Evolutionary conservation across 1,139 yeast genomes (phyloP), one percentile per base, ranked within the genome.

Genomic region (Lodderomyces pseudojiufengensis): DNA sequence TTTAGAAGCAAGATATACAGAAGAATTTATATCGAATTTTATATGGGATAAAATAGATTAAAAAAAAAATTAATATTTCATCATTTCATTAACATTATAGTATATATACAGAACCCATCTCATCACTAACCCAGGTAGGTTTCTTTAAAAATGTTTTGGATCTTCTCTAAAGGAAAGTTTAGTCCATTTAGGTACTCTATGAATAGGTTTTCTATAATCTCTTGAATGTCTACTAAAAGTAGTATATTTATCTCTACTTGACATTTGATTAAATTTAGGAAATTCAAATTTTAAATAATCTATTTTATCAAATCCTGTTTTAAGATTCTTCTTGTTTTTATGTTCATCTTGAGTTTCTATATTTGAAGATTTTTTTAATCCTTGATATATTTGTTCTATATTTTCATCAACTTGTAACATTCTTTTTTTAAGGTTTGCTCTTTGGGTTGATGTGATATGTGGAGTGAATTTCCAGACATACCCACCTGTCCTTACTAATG

Each of bases 141-240:
- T n/a, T 20, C 14, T 13, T 37, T 70, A 88, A 61, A 81, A 86
- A 57, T 84, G 76, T 45, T 76, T 73, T 32, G 97, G 97, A 53
- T 85, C 84, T 40, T 74, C 78, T 65, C 97, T 79, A 58, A 83
- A 74, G 11, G 95, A 79, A 45, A 78, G 59, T 63, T 84, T 86
- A 39, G 97, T 90, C 95, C 95, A 87, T 53, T 86, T 84, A 14
- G 95, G 95, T 24, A 82, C 84, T 58, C 65, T 77, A 57, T 92
- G 97, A 20, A 85, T 79, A 46, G 94, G 80, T 65, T 88, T 92
- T 65, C 98, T 78, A 63, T 90, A 92, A 22, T 81, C 81, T 52
- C 73, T 77, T 9, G 80, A 74, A 51, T 80, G 79, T 60, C 76
- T 83, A 63, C 78, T 80, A 63, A 86, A 92, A 1, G 90, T 82